phyloP scores from a whole-genome alignment of 352 stramenopile species.

The Phytopythium cucurbitacearum region DNA sequence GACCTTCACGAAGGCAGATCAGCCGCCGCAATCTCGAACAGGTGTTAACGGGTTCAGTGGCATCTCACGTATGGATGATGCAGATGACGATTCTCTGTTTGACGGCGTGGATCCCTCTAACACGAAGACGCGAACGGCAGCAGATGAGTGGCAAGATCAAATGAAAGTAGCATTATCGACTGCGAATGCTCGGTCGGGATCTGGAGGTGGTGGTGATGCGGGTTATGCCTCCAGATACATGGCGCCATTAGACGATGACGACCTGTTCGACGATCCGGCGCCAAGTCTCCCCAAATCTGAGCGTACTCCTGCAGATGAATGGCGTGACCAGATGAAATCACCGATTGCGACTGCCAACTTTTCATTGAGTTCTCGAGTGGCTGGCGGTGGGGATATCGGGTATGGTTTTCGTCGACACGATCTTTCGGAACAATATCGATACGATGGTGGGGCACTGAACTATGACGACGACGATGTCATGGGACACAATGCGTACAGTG shows the following conservation, averaged over 20 bases:
- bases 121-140: too few species aligned
- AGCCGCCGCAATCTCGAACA: background rate
- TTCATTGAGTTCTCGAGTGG: background rate
- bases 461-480: conserved; percentile 20
- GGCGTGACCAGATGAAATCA: conserved; percentile 3
- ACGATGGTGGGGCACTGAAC: conserved; percentile 14
- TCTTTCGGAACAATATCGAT: conserved; percentile 32
- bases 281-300: too few species aligned
- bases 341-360: background rate
- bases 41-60: background rate
- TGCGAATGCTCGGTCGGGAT: too few species aligned
- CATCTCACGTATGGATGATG: too few species aligned
- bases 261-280: too few species aligned
- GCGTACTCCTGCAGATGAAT: background rate
- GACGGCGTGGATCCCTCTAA: too few species aligned
- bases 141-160: too few species aligned
- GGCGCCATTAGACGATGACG: too few species aligned
- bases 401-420: conserved; percentile 11
- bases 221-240: too few species aligned
- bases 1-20: background rate
- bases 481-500: background rate
- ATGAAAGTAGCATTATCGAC: too few species aligned
- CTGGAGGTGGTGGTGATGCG: too few species aligned
- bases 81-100: too few species aligned
- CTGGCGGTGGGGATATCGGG: background rate